A percentile compares a stretch with the other conserved stretches of the same genome.
Conservation (phyloP, 2,329 filamentous ascomycete genomes). For the Diaporthe citrichinensis region DNA sequence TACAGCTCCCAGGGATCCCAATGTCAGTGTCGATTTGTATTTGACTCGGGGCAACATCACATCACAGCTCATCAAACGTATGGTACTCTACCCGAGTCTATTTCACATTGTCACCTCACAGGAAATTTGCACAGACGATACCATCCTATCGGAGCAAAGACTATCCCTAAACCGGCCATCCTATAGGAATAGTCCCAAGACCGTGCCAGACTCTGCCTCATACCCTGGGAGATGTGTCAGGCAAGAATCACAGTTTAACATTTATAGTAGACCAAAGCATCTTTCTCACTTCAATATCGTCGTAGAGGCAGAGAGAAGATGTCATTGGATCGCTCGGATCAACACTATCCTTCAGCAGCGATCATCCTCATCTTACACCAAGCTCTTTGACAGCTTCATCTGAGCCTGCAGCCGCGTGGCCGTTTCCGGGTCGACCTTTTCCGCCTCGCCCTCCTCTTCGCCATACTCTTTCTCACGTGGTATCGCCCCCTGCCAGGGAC, state of each 20-base stretch:
- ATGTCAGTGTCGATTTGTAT: slow-evolving; percentile 7
- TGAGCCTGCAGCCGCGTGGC: slow-evolving; percentile 32
- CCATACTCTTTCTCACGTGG: slow-evolving; percentile 42
- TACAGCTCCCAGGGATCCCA: slow-evolving; percentile 13
- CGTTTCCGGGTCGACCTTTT: slow-evolving; percentile 41
- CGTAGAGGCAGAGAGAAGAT: not conserved
- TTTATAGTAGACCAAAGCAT: not conserved
- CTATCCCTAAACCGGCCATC: slow-evolving; percentile 6
- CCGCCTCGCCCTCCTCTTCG: slow-evolving; percentile 45
- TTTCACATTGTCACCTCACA: slow-evolving; percentile 2
- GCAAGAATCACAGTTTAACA: not conserved
- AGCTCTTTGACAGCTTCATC: slow-evolving; percentile 39
- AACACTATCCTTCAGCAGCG: not conserved
- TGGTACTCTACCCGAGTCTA: slow-evolving; percentile 6
- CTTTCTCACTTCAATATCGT: not conserved
- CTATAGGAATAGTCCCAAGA: slow-evolving; percentile 7
- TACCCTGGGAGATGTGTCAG: not conserved
- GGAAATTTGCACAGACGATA: slow-evolving; percentile 1
- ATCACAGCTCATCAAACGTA: slow-evolving; percentile 10
- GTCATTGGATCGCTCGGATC: not conserved
- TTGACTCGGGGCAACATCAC: not conserved
- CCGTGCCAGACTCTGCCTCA: not conserved
- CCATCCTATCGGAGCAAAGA: slow-evolving; percentile 18
- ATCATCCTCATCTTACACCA: slow-evolving; percentile 35
- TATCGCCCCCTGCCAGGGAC: slow-evolving; percentile 47